These are phyloP conservation scores for Bullera alba DNA, from an alignment of 768 basidiomycete species.

Conservation along the genomic window DNA sequence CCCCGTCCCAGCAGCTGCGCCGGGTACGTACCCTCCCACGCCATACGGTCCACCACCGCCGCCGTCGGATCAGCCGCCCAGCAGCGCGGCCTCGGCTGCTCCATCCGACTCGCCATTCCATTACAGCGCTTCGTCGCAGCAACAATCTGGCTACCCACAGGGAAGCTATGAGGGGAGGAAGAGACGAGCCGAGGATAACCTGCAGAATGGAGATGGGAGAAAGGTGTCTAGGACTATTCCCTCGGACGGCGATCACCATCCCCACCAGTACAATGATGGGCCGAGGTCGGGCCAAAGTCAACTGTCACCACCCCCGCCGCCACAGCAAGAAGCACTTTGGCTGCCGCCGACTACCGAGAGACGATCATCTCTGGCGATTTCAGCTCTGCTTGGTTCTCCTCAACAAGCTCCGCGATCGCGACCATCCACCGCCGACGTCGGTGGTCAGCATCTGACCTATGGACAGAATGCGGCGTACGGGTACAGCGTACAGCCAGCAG, in stretches of 20 bases:
- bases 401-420: slow-evolving; percentile 26
- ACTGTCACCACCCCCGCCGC: background rate
- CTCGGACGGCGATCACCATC: background rate
- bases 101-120: slow-evolving; percentile 32
- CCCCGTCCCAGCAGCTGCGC: slow-evolving; percentile 2
- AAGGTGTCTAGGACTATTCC: background rate
- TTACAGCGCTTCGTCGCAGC: slow-evolving; percentile 17
- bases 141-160: slow-evolving; percentile 5
- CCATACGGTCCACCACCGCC: background rate
- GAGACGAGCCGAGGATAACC: no score
- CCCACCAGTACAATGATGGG: background rate
- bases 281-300: background rate
- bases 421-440: slow-evolving; percentile 17
- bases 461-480: no score
- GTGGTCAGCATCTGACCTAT: no score
- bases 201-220: no score
- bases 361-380: slow-evolving; percentile 37
- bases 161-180: no score
- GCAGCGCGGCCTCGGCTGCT: no score
- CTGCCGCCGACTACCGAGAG: slow-evolving; percentile 33
- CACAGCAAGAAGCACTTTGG: slow-evolving; percentile 27
- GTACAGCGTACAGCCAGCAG: no score
- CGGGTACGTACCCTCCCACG: slow-evolving; percentile 3
- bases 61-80: no score
- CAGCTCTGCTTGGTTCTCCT: slow-evolving; percentile 37